A percentile compares a stretch with the other conserved stretches of the same genome.
Evolutionary conservation across 208 protist genomes (phyloP).

Genomic region (Wallacemonas collosoma): DNA sequence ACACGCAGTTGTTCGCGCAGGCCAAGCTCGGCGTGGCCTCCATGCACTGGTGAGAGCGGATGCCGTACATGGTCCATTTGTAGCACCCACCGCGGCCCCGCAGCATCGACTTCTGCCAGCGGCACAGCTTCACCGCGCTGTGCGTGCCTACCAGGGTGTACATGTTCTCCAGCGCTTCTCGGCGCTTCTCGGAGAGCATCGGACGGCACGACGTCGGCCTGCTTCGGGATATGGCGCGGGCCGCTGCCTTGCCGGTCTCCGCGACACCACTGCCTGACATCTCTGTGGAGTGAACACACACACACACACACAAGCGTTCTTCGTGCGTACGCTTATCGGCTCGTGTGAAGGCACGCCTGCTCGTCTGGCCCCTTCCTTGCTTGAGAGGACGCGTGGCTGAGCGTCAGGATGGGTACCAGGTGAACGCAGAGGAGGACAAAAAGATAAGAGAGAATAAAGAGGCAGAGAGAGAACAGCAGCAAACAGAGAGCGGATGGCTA

Average conservation of each 20-base stretch:
- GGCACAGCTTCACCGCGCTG: slow-evolving; percentile 96
- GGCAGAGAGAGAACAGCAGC: slow-evolving; percentile 14
- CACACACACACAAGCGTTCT: no score
- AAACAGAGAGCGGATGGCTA: slow-evolving; percentile 14
- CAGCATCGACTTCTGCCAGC: slow-evolving; percentile 98
- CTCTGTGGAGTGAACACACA: not conserved
- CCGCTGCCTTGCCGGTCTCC: slow-evolving; percentile 2
- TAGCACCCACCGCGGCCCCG: slow-evolving; percentile 96
- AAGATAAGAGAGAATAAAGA: not conserved
- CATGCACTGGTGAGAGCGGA: slow-evolving; percentile 96
- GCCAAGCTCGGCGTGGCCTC: slow-evolving; percentile 96
- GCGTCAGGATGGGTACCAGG: no score
- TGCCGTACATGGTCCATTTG: slow-evolving; percentile 98
- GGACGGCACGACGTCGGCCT: slow-evolving; percentile 34
- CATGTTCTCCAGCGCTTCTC: slow-evolving; percentile 62
- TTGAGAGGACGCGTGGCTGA: no score
- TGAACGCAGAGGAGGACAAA: no score
- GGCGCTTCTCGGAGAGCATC: slow-evolving; percentile 80
- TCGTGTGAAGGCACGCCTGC: no score
- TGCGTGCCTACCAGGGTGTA: slow-evolving; percentile 95
- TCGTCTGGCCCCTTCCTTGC: no score
- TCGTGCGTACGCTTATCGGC: no score
- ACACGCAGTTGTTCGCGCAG: slow-evolving; percentile 97
- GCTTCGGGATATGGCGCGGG: slow-evolving; percentile 5
- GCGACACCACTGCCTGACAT: not conserved